Conservation (phyloP, 768 basidiomycete genomes). For the Tephrocybe rancida region DNA sequence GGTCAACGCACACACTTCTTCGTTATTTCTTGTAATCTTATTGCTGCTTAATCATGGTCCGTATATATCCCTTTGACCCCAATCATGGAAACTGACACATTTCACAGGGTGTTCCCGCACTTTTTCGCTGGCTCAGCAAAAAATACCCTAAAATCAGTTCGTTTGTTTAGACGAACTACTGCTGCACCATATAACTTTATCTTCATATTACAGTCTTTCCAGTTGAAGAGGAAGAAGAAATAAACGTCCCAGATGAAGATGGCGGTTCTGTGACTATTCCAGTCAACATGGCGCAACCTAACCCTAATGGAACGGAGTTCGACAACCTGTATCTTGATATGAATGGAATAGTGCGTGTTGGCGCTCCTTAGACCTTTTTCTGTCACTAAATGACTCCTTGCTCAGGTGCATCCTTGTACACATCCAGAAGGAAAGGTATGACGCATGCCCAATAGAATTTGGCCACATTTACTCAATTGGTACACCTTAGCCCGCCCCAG, state of each 20-base stretch:
- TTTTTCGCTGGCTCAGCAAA: slow-evolving; percentile 98
- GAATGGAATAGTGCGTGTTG: slow-evolving; percentile 88
- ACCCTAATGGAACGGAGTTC: slow-evolving; percentile 96
- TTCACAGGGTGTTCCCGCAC: slow-evolving; percentile 90
- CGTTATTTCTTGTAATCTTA: slow-evolving; percentile 5
- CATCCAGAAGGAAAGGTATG: slow-evolving; percentile 94
- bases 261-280: slow-evolving; percentile 74
- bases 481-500: slow-evolving; percentile 77
- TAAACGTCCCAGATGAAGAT: slow-evolving; percentile 63
- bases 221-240: slow-evolving; percentile 85
- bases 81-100: slow-evolving; percentile 2
- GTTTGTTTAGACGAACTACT: slow-evolving; percentile 24
- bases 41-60: slow-evolving; percentile 5
- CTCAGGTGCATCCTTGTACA: slow-evolving; percentile 95
- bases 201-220: slow-evolving; percentile 53
- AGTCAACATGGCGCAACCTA: slow-evolving; percentile 75
- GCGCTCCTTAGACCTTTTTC: neutral
- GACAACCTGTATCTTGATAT: slow-evolving; percentile 98
- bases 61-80: neutral
- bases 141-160: slow-evolving; percentile 97
- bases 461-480: slow-evolving; percentile 1
- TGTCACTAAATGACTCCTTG: neutral
- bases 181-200: neutral
- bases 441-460: slow-evolving; percentile 1
- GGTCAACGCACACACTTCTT: neutral